phyloP scores from a whole-genome alignment of 2,329 filamentous ascomycete species.

The Diaporthe amygdali region DNA sequence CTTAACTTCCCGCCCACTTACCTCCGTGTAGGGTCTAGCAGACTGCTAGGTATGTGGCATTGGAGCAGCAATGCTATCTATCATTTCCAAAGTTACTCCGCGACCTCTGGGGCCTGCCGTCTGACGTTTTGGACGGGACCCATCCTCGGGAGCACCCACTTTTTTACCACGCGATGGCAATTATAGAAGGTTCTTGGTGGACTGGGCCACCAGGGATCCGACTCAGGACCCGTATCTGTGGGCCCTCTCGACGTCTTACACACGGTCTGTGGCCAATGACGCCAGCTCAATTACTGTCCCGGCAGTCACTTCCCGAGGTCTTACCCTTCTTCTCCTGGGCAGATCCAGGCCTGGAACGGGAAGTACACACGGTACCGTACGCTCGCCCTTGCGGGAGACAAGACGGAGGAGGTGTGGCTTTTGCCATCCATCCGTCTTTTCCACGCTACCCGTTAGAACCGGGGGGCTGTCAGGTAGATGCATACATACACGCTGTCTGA shows the following conservation, averaged over 20 bases:
- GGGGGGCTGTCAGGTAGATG: neutral
- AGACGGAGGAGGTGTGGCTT: neutral
- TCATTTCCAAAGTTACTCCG: neutral
- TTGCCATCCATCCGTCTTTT: neutral
- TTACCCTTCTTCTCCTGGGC: neutral
- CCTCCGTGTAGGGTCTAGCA: neutral
- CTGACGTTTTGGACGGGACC: neutral
- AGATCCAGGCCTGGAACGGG: neutral
- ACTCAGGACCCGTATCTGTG: conserved; percentile 6
- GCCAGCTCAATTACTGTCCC: conserved; percentile 15
- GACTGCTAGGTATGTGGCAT: neutral
- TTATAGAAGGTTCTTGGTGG: neutral
- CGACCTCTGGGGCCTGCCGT: neutral
- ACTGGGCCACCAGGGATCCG: neutral
- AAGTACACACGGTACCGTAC: too few relatives aligned
- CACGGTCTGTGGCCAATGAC: conserved; percentile 13
- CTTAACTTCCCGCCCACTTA: neutral
- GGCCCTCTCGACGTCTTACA: conserved; percentile 18
- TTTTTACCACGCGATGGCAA: neutral
- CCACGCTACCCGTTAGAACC: neutral
- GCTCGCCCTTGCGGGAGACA: neutral
- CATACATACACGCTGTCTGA: conserved; percentile 3
- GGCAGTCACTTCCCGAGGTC: neutral
- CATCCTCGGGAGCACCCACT: neutral
- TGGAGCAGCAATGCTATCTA: neutral